phyloP scores from a whole-genome alignment of 2,329 filamentous ascomycete species.

The Colletotrichum graminicola region DNA sequence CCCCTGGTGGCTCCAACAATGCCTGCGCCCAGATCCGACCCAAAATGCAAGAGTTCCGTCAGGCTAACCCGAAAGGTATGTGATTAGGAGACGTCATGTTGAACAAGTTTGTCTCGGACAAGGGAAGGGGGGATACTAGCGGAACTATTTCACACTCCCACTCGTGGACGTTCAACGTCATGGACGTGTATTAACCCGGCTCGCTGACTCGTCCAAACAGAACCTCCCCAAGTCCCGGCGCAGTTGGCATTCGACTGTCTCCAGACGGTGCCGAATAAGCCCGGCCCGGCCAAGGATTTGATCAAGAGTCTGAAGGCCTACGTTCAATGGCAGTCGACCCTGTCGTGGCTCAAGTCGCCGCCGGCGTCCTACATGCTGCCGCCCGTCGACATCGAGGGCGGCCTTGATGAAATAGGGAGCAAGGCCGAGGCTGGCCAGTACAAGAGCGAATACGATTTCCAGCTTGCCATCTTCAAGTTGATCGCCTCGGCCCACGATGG shows the following conservation, averaged over 20 bases:
- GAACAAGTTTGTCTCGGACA: no score
- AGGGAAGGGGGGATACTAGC: neutral
- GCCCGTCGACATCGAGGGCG: constrained; percentile 60
- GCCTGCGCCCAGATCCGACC: constrained; percentile 34
- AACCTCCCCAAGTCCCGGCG: constrained; percentile 51
- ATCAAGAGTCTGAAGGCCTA: constrained; percentile 56
- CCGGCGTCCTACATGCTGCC: constrained; percentile 64
- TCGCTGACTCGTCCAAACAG: constrained; percentile 38
- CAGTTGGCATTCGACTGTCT: constrained; percentile 54
- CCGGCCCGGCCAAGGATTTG: constrained; percentile 50
- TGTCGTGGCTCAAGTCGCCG: constrained; percentile 63
- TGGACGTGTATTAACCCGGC: neutral
- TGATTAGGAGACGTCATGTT: neutral
- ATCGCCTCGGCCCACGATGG: constrained; percentile 70
- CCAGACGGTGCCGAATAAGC: constrained; percentile 54
- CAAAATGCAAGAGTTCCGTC: constrained; percentile 5
- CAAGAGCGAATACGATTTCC: constrained; percentile 66
- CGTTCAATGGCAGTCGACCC: constrained; percentile 62
- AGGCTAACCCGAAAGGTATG: constrained; percentile 36
- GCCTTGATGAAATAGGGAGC: constrained; percentile 58
- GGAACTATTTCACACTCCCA: neutral
- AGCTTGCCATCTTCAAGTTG: constrained; percentile 65
- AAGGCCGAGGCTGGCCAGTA: constrained; percentile 59
- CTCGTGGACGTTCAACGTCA: neutral
- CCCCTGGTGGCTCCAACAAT: neutral